Percentiles rank a stretch among this genome's conserved stretches.
phyloP scores from a whole-genome alignment of 164 flowering plant species.

The Berberis thunbergii region DNA sequence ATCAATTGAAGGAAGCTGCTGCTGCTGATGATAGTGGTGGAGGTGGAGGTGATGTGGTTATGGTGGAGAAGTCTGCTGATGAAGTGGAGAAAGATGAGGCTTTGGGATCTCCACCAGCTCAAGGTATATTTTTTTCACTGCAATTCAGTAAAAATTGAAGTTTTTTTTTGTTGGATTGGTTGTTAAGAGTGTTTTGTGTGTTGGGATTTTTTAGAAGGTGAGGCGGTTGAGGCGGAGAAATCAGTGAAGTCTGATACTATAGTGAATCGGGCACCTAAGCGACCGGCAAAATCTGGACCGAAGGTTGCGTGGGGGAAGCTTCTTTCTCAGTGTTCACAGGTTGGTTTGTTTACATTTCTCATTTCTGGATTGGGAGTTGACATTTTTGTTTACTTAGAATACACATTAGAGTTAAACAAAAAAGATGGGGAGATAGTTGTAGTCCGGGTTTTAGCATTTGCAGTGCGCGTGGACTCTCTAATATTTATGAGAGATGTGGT shows the following conservation, averaged over 20 bases:
- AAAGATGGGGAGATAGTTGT: too few species aligned
- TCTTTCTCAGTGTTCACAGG: constrained; percentile 68
- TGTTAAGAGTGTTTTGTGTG: neutral
- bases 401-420: too few species aligned
- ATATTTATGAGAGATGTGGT: too few species aligned
- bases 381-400: neutral
- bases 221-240: constrained; percentile 26
- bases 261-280: constrained; percentile 9
- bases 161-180: neutral
- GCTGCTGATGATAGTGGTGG: neutral
- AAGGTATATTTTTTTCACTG: constrained; percentile 19
- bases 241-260: neutral
- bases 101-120: constrained; percentile 17
- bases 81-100: constrained; percentile 22
- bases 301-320: constrained; percentile 75
- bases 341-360: constrained; percentile 10
- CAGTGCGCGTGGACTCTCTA: too few species aligned
- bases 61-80: constrained; percentile 25
- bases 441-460: too few species aligned
- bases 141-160: constrained; percentile 1
- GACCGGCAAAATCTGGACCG: constrained; percentile 18
- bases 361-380: neutral
- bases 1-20: neutral
- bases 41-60: constrained; percentile 16
- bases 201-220: constrained; percentile 1